Evolutionary conservation across 2,329 filamentous ascomycete species (phyloP), one percentile per base, ranked within the genome.

Genomic region (Cephalotrichum gorgonifer): DNA sequence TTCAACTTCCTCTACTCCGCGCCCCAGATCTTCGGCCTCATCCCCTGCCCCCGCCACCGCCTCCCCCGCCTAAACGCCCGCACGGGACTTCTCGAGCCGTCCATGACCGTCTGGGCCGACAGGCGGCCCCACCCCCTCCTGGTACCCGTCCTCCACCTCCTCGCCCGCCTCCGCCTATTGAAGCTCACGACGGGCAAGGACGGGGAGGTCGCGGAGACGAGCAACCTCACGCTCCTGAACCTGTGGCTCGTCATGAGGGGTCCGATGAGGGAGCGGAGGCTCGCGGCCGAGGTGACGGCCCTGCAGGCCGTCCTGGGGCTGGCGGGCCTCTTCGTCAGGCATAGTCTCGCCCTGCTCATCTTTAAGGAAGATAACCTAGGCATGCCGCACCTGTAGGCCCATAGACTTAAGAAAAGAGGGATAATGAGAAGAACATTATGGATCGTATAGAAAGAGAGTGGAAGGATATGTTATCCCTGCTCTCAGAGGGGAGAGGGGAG

Each of bases 231-330:
- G 8, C 78, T 98, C 44, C 74, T 98, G 56, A 98, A 98, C 63
- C 75, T 98, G 50, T 98, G 91, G 91, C 73, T 98, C 53, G 87
- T 97, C 47, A 95, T 89, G 87, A 84, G 90, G 63, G 93, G 93
- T 0, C 90, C 93, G 3, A 78, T 95, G 74, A 79, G 86, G 53
- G 93, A 98, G 64, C 86, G 95, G 66, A 76, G 79, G 43, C 73
- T 98, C 48, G 87, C 88, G 25, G 71, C 81, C 61, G 88, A 93
- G 63, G 75, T 98, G 52, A 77, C 93, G 43, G 68, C 69, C n/a
- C 76, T 96, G 66, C 93, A 98, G 72, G 71, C 79, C 15, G 65
- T 75, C 4, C 78, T 86, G 53, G 93, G 93, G 7, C 64, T 94
- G n/a, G 69, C 88, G 39, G 93, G 90, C 20, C 69, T 98, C 52